These are phyloP conservation scores for Pisolithus orientalis DNA, from an alignment of 768 basidiomycete genomes.

Conservation along the genomic window DNA sequence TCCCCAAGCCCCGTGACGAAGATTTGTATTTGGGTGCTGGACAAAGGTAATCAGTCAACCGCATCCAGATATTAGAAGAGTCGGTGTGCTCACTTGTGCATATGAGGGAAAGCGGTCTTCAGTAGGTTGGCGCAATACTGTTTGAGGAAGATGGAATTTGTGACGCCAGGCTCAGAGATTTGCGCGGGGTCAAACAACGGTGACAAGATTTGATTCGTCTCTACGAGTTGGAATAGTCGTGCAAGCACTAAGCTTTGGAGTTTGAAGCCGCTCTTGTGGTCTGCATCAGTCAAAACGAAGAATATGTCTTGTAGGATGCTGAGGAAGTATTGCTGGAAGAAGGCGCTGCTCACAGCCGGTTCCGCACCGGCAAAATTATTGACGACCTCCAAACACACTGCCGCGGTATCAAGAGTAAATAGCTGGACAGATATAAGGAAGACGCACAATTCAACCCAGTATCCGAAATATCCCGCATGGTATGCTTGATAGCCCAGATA, in stretches of 20 bases:
- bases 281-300: slow-evolving; percentile 94
- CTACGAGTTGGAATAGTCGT: slow-evolving; percentile 88
- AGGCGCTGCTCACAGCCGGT: slow-evolving; percentile 73
- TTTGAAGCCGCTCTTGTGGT: slow-evolving; percentile 99
- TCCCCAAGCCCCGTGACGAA: slow-evolving; percentile 66
- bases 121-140: slow-evolving; percentile 85
- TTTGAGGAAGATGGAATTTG: slow-evolving; percentile 75
- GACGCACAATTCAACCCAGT: slow-evolving; percentile 68
- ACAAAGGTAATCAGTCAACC: slow-evolving; percentile 6
- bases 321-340: slow-evolving; percentile 96
- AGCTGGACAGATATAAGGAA: not conserved
- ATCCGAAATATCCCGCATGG: slow-evolving; percentile 97
- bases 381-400: slow-evolving; percentile 89
- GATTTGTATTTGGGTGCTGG: slow-evolving; percentile 63
- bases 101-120: slow-evolving; percentile 86
- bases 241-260: slow-evolving; percentile 89
- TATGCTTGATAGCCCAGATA: slow-evolving; percentile 99
- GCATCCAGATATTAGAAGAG: not conserved
- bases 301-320: slow-evolving; percentile 93
- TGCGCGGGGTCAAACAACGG: slow-evolving; percentile 81
- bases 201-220: slow-evolving; percentile 69
- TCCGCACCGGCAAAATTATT: slow-evolving; percentile 91
- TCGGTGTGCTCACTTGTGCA: slow-evolving; percentile 59
- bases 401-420: slow-evolving; percentile 4
- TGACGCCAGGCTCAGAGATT: slow-evolving; percentile 60